Conservation (phyloP, 306 rosid species). For the Lotus japonicus region DNA sequence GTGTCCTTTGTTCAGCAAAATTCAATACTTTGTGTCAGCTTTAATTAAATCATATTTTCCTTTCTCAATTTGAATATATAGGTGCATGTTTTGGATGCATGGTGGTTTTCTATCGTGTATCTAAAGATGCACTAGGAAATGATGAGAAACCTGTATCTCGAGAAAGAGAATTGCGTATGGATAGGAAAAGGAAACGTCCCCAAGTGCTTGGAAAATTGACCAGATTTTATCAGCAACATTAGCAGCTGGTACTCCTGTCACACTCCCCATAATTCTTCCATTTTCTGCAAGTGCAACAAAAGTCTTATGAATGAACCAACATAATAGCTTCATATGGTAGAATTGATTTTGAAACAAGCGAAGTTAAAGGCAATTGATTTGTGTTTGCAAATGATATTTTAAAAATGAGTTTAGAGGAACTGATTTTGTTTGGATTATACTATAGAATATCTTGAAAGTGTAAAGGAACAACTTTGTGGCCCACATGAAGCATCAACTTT, state of each 20-base stretch:
- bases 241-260: conserved; percentile 46
- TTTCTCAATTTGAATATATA: neutral
- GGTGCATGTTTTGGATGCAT: neutral
- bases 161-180: conserved; percentile 71
- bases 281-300: conserved; percentile 48
- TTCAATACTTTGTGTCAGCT: conserved; percentile 3
- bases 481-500: no score
- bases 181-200: conserved; percentile 76
- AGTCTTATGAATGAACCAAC: conserved; percentile 1
- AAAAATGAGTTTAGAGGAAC: neutral
- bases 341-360: neutral
- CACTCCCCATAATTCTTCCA: conserved; percentile 61
- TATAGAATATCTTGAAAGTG: no score
- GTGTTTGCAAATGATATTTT: neutral
- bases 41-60: neutral
- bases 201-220: conserved; percentile 69
- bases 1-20: conserved; percentile 56
- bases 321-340: neutral
- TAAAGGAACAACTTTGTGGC: no score
- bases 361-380: neutral
- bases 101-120: no score
- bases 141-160: conserved; percentile 50
- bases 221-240: conserved; percentile 47
- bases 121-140: neutral
- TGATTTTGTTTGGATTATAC: no score